These are phyloP conservation scores for Botrytis squamosa DNA, from an alignment of 2,329 filamentous ascomycete genomes.

Conservation along the genomic window DNA sequence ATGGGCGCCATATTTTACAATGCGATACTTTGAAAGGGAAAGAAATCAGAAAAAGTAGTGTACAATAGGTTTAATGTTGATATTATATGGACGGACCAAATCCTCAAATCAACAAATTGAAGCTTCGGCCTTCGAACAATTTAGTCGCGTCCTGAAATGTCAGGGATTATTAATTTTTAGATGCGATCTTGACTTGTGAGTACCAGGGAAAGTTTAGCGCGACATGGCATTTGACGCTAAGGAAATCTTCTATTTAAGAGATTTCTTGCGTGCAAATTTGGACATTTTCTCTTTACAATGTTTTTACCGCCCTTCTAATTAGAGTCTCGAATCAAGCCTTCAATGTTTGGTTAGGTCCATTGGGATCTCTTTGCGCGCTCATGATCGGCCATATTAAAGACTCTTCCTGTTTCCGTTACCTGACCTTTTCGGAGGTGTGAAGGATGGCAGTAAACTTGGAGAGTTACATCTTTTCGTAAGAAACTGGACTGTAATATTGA, in stretches of 20 bases:
- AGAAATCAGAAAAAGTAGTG: neutral
- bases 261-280: slow-evolving; percentile 11
- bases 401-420: slow-evolving; percentile 73
- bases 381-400: slow-evolving; percentile 87
- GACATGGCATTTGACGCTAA: neutral
- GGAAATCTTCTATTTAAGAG: slow-evolving; percentile 23
- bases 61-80: slow-evolving; percentile 12
- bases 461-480: slow-evolving; percentile 42
- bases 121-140: slow-evolving; percentile 1
- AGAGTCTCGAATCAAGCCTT: slow-evolving; percentile 98
- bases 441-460: slow-evolving; percentile 52
- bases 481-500: neutral
- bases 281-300: slow-evolving; percentile 50
- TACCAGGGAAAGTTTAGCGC: slow-evolving; percentile 16
- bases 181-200: neutral
- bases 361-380: slow-evolving; percentile 87
- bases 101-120: slow-evolving; percentile 2
- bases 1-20: slow-evolving; percentile 38
- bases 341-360: slow-evolving; percentile 91
- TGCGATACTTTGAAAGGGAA: neutral
- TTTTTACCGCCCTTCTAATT: slow-evolving; percentile 82
- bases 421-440: slow-evolving; percentile 50
- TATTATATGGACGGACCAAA: slow-evolving; percentile 1
- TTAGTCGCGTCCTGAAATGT: slow-evolving; percentile 11
- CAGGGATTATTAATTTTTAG: neutral